phyloP scores from a whole-genome alignment of 768 basidiomycete genomes.

The Serendipita sp. region DNA sequence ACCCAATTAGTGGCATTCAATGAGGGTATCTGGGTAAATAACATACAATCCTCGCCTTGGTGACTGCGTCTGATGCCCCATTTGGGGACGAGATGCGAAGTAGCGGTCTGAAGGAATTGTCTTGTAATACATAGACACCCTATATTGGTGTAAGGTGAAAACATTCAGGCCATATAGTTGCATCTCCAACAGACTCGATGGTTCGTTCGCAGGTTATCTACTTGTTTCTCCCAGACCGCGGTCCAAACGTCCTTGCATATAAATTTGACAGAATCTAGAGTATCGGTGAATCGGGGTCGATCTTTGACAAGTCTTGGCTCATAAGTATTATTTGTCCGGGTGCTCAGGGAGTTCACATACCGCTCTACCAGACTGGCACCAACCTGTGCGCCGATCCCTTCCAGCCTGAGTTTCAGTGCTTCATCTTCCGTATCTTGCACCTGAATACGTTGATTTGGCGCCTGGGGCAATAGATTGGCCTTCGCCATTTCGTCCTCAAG shows the following conservation, averaged over 20 bases:
- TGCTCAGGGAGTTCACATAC: slow-evolving; percentile 26
- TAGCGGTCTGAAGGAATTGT: slow-evolving; percentile 78
- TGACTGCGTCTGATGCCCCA: slow-evolving; percentile 56
- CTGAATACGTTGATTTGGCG: slow-evolving; percentile 19
- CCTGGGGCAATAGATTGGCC: slow-evolving; percentile 50
- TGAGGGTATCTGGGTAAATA: not conserved
- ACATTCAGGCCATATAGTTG: not conserved
- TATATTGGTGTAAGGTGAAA: slow-evolving; percentile 17
- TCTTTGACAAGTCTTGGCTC: slow-evolving; percentile 53
- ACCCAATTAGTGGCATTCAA: not conserved
- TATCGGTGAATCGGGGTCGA: slow-evolving; percentile 58
- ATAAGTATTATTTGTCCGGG: not conserved
- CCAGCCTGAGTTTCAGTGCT: slow-evolving; percentile 48
- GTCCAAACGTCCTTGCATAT: slow-evolving; percentile 95
- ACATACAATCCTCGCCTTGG: slow-evolving; percentile 53
- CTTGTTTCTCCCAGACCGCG: slow-evolving; percentile 84
- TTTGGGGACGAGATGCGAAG: slow-evolving; percentile 66
- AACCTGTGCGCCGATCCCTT: slow-evolving; percentile 72
- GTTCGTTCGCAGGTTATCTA: slow-evolving; percentile 89
- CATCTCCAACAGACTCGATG: slow-evolving; percentile 48
- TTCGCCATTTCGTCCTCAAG: slow-evolving; percentile 67
- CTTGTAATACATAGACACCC: slow-evolving; percentile 90
- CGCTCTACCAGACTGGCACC: slow-evolving; percentile 76
- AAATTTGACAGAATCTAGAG: slow-evolving; percentile 85
- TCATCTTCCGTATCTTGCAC: slow-evolving; percentile 55